Base-by-base conservation (phyloP, 2,329 filamentous ascomycete species). In the Diaporthe citri region DNA sequence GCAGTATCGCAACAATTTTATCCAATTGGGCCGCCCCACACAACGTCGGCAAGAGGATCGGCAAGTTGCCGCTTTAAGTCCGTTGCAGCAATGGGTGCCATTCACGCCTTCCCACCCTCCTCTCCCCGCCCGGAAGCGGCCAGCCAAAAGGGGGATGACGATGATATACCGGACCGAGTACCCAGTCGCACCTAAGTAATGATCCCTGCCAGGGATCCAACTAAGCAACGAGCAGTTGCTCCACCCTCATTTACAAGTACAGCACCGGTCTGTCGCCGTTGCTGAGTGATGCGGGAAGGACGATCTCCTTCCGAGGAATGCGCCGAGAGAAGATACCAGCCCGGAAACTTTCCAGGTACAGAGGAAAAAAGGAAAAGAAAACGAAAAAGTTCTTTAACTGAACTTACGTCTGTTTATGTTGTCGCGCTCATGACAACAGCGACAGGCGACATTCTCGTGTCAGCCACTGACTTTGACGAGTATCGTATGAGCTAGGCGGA, bases 201-300 rank as follows among this genome's bases (percentile, higher is more conserved):
- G 48, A 69, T 55, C 64, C 64, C 36, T 69, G 64, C 64, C 64
- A 55, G 31, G 34, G 64, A 69, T 69, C 64, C 64, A 69, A 55
- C 64, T 69, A 52, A 67, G 64, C 64, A 67, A 52, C 64, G 39
- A 52, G 13, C 15, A 52, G 64, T 5, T 52, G 31, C 64, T 67
- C 64, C 64, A 67, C 64, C 46, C 34, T 67, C 34, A 25, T 52
- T 67, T 52, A 39, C 46, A 62, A 20, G 39, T 25, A 39, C 34
- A 41, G n/a, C 31, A 28, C 48, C 48, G 46, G 48, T 34, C 48
- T 48, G 64, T 55, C 17, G 64, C 41, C 48, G 46, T 39, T 51
- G 64, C 34, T 55, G 34, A 28, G 48, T 69, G 22, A 28, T 13
- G 64, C 15, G 34, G 46, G 34, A 55, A 3, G 43, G 31, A 52